Evolutionary conservation across 805 yeast genomes (phyloP).

Genomic region (Nakazawaea pomicola): DNA sequence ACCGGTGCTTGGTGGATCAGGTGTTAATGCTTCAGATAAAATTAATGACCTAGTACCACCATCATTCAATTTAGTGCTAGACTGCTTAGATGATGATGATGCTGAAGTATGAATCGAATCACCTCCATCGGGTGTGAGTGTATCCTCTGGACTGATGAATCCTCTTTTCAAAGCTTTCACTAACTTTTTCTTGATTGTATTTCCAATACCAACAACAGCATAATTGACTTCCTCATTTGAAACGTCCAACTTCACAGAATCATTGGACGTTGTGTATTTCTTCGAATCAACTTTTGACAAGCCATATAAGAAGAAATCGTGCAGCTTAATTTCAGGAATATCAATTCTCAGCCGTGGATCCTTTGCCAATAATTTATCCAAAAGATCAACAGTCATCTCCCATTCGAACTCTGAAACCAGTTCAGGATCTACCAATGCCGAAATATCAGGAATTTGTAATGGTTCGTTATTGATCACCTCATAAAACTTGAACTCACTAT

Average conservation of each 20-base stretch:
- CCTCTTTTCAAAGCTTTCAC: slow-evolving; percentile 31
- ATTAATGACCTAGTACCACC: slow-evolving; percentile 4
- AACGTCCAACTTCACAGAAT: slow-evolving; percentile 43
- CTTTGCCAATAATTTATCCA: slow-evolving; percentile 59
- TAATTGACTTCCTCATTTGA: slow-evolving; percentile 64
- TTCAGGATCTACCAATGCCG: slow-evolving; percentile 1
- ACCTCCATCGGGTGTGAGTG: not conserved
- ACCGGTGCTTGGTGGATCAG: slow-evolving; percentile 1
- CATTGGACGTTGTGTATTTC: slow-evolving; percentile 18
- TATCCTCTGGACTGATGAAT: slow-evolving; percentile 4
- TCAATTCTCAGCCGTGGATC: slow-evolving; percentile 65
- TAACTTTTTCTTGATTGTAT: slow-evolving; percentile 49
- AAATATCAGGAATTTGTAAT: slow-evolving; percentile 48
- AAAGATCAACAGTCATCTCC: slow-evolving; percentile 50
- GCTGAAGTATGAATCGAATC: slow-evolving; percentile 1
- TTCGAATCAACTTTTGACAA: slow-evolving; percentile 22
- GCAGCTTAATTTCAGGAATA: slow-evolving; percentile 66
- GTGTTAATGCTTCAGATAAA: slow-evolving; percentile 7
- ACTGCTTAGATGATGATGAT: slow-evolving; percentile 10
- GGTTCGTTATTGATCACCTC: slow-evolving; percentile 67
- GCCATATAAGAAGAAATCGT: slow-evolving; percentile 52
- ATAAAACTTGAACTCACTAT: slow-evolving; percentile 79
- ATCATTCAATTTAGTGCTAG: not conserved
- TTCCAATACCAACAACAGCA: slow-evolving; percentile 81
- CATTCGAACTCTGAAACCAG: slow-evolving; percentile 20